Conservation (phyloP, 2,329 filamentous ascomycete species). For the Alternaria metachromatica region DNA sequence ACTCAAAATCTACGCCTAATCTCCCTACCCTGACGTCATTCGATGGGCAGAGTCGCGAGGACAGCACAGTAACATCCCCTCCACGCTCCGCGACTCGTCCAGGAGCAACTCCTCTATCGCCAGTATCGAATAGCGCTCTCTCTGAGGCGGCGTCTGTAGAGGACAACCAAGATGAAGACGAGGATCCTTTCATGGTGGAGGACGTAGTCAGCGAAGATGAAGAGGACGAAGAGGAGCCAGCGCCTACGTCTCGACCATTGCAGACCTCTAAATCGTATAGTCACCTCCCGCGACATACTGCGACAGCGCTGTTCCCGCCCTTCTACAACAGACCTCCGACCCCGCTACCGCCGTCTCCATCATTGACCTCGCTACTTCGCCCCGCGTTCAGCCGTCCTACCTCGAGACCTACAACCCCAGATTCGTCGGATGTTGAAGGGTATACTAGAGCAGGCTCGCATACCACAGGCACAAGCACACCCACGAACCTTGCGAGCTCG, state of each 20-base stretch:
- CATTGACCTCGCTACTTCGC: slow-evolving; percentile 86
- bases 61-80: slow-evolving; percentile 2
- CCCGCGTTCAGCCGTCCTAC: slow-evolving; percentile 63
- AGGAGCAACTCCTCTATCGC: slow-evolving; percentile 26
- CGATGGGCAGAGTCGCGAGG: slow-evolving; percentile 14
- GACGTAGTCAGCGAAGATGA: slow-evolving; percentile 28
- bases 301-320: slow-evolving; percentile 69
- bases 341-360: slow-evolving; percentile 89
- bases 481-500: slow-evolving; percentile 65
- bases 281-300: slow-evolving; percentile 49
- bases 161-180: slow-evolving; percentile 22
- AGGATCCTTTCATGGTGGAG: slow-evolving; percentile 25
- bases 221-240: slow-evolving; percentile 11
- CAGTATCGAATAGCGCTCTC: slow-evolving; percentile 31
- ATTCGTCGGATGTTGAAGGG: slow-evolving; percentile 83
- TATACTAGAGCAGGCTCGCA: slow-evolving; percentile 15
- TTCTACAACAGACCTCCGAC: slow-evolving; percentile 98
- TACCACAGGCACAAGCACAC: slow-evolving; percentile 35
- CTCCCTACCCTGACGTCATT: slow-evolving; percentile 52
- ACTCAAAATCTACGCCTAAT: slow-evolving; percentile 57
- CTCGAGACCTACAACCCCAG: slow-evolving; percentile 90
- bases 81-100: slow-evolving; percentile 13
- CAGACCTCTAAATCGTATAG: slow-evolving; percentile 55
- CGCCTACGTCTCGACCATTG: slow-evolving; percentile 43
- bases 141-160: slow-evolving; percentile 47